Evolutionary conservation across 768 basidiomycete genomes (phyloP).

Genomic region (Pisolithus marmoratus): DNA sequence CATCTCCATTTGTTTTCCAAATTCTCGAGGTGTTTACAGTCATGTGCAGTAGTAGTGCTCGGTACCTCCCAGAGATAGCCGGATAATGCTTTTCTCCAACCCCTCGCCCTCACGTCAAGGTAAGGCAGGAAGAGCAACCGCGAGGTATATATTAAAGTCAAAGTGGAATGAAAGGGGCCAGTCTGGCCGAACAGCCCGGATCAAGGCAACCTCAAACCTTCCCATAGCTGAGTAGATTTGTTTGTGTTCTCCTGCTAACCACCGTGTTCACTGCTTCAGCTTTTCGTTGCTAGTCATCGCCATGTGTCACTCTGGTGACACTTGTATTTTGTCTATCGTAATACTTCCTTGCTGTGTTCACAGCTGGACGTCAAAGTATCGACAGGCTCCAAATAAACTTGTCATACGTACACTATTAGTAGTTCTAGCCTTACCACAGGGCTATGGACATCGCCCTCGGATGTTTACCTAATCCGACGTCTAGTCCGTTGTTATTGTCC

Average conservation of each 20-base stretch:
- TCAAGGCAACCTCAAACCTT: not conserved
- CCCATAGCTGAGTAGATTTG: not conserved
- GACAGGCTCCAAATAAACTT: not conserved
- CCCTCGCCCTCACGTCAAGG: not conserved
- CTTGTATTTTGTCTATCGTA: not conserved
- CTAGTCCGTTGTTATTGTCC: not conserved
- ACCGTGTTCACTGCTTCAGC: not conserved
- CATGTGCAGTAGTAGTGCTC: no score
- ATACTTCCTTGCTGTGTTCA: not conserved
- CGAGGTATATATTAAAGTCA: constrained; percentile 1
- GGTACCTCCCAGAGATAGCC: not conserved
- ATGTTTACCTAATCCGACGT: constrained; percentile 27
- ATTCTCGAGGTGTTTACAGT: not conserved
- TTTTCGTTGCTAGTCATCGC: not conserved
- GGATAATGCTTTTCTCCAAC: not conserved
- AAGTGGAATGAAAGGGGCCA: not conserved
- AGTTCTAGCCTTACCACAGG: not conserved
- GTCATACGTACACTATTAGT: not conserved
- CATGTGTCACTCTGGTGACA: not conserved
- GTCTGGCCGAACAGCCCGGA: not conserved
- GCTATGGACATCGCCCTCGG: constrained; percentile 22
- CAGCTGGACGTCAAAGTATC: not conserved
- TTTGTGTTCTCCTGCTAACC: not conserved
- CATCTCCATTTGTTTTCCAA: not conserved
- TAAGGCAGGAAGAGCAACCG: not conserved